These are phyloP conservation scores for Whalleya microplaca DNA, from an alignment of 2,329 filamentous ascomycete species.

Conservation along the genomic window DNA sequence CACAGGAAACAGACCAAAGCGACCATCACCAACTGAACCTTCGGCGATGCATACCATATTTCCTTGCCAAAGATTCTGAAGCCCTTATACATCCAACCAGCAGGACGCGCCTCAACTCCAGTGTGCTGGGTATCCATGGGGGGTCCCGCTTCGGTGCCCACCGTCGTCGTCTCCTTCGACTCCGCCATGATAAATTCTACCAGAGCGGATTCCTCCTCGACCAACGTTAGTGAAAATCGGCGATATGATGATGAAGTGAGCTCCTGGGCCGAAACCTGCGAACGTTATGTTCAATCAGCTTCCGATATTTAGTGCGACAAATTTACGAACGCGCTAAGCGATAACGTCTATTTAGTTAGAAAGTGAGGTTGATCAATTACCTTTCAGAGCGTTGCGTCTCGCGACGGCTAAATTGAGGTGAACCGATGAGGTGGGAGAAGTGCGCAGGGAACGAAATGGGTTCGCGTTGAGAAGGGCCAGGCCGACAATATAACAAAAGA, in stretches of 20 bases:
- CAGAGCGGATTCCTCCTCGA: slow-evolving; percentile 1
- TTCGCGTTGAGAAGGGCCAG: neutral
- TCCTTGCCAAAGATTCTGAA: slow-evolving; percentile 57
- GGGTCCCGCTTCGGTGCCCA: slow-evolving; percentile 13
- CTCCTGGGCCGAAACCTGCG: slow-evolving; percentile 9
- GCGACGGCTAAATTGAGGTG: neutral
- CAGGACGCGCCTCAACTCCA: slow-evolving; percentile 41
- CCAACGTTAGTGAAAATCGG: neutral
- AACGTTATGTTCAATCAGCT: slow-evolving; percentile 4
- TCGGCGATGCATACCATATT: slow-evolving; percentile 75
- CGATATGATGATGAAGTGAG: slow-evolving; percentile 1
- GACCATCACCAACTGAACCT: slow-evolving; percentile 72
- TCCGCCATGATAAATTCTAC: slow-evolving; percentile 18
- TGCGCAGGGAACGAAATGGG: too few species aligned
- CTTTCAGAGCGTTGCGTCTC: neutral
- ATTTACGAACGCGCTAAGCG: too few species aligned
- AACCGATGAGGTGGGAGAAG: neutral
- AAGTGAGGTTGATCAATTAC: too few species aligned
- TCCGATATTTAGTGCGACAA: neutral
- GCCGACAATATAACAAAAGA: neutral
- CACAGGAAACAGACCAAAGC: slow-evolving; percentile 73
- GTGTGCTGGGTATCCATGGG: slow-evolving; percentile 24
- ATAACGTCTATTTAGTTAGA: too few species aligned
- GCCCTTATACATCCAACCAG: slow-evolving; percentile 71
- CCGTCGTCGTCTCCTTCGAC: slow-evolving; percentile 8